Evolutionary conservation across 139 green algal genomes (phyloP).

Genomic region (Haematococcus lacustris): DNA sequence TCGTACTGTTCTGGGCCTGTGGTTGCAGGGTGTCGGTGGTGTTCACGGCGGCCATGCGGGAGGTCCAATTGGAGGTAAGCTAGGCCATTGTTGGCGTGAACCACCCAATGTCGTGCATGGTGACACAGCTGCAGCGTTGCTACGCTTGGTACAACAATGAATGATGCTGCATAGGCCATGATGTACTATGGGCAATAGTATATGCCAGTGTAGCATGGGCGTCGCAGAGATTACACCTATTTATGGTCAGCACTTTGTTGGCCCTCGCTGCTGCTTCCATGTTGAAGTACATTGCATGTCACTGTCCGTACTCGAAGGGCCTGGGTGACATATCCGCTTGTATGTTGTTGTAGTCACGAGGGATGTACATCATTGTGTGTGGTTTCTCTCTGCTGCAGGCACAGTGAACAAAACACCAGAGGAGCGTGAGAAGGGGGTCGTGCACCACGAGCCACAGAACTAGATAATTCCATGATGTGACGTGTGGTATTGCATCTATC

Average conservation of each 20-base stretch:
- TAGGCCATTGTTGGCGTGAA: background rate
- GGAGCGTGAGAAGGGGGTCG: background rate
- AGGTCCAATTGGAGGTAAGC: background rate
- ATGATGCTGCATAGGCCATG: background rate
- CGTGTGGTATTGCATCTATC: no score
- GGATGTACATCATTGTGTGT: background rate
- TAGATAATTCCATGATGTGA: no score
- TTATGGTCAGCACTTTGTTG: background rate
- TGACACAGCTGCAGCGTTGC: background rate
- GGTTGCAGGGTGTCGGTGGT: constrained; percentile 6
- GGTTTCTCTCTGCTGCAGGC: background rate
- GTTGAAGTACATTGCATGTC: background rate
- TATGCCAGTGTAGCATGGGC: background rate
- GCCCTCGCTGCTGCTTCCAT: background rate
- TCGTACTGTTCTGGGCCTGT: no score
- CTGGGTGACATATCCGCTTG: background rate
- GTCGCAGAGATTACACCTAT: background rate
- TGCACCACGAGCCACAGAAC: constrained; percentile 8
- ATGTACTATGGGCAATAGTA: background rate
- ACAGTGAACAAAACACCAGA: constrained; percentile 8
- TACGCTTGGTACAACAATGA: background rate
- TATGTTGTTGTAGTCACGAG: background rate
- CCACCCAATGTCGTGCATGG: background rate
- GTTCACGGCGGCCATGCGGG: background rate
- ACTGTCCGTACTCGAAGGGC: background rate